Conservation (phyloP, 495 filamentous ascomycete species). For the Penicillium flavigenum region DNA sequence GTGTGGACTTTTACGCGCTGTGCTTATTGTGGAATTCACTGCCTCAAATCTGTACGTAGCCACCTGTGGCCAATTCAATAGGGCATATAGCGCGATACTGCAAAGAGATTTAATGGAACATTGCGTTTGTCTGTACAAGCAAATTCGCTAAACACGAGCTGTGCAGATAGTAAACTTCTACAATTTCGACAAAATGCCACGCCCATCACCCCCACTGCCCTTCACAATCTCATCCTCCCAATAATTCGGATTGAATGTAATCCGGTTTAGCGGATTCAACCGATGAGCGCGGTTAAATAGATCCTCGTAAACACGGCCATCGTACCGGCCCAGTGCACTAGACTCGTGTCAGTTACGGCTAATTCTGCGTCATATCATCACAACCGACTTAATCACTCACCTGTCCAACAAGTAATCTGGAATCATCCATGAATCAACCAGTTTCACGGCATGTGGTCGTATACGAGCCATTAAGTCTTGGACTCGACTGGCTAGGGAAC, state of each 20-base stretch:
- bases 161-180: slow-evolving; percentile 8
- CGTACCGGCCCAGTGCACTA: slow-evolving; percentile 46
- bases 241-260: slow-evolving; percentile 50
- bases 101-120: neutral
- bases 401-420: slow-evolving; percentile 50
- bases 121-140: too few species aligned
- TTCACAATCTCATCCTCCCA: slow-evolving; percentile 52
- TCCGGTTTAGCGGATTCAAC: slow-evolving; percentile 46
- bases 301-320: slow-evolving; percentile 52
- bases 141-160: neutral
- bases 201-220: slow-evolving; percentile 32
- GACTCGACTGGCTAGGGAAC: slow-evolving; percentile 34
- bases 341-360: neutral
- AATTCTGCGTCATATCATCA: neutral
- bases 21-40: neutral
- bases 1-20: neutral
- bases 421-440: slow-evolving; percentile 50
- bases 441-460: slow-evolving; percentile 47
- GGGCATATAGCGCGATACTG: neutral
- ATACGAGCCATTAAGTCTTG: slow-evolving; percentile 43
- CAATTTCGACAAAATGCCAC: slow-evolving; percentile 24
- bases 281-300: slow-evolving; percentile 47
- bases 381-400: slow-evolving; percentile 10
- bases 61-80: neutral
- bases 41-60: neutral